Evolutionary conservation across 1,139 yeast species (phyloP).

Genomic region (Casaregolazyma lundiana): DNA sequence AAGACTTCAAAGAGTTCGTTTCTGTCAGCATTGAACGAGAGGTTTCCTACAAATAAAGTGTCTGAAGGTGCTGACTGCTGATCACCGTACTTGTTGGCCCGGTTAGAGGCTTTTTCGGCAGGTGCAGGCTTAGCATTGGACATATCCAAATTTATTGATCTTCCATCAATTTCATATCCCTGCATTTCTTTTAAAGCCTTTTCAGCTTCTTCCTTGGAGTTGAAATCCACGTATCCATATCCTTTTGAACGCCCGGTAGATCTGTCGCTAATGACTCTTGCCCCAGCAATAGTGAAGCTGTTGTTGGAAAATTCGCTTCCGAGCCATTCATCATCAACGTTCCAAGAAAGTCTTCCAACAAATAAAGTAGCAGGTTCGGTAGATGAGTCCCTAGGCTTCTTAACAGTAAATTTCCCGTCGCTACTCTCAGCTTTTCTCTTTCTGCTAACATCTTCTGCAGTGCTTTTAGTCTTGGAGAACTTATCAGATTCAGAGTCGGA

Average conservation of each 20-base stretch:
- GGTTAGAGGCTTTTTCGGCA: slow-evolving; percentile 48
- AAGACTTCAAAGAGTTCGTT: slow-evolving; percentile 70
- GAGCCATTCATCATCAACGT: slow-evolving; percentile 92
- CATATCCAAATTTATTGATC: slow-evolving; percentile 91
- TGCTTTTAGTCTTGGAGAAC: slow-evolving; percentile 16
- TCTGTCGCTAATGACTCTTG: slow-evolving; percentile 93
- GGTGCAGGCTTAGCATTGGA: slow-evolving; percentile 76
- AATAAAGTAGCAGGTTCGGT: slow-evolving; percentile 80
- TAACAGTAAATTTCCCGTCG: slow-evolving; percentile 31
- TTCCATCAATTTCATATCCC: slow-evolving; percentile 94
- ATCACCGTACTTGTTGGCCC: slow-evolving; percentile 89
- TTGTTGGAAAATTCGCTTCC: slow-evolving; percentile 70
- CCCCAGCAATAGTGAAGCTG: slow-evolving; percentile 74
- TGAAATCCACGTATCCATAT: slow-evolving; percentile 96
- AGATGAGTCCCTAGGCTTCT: slow-evolving; percentile 43
- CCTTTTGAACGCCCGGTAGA: slow-evolving; percentile 93
- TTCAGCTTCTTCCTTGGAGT: slow-evolving; percentile 69
- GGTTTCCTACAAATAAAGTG: slow-evolving; percentile 92
- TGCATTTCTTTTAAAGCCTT: slow-evolving; percentile 83
- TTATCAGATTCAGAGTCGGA: slow-evolving; percentile 13
- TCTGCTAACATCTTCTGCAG: slow-evolving; percentile 27
- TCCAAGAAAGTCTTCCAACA: slow-evolving; percentile 97
- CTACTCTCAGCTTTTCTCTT: slow-evolving; percentile 36
- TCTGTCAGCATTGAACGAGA: slow-evolving; percentile 83
- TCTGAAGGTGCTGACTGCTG: slow-evolving; percentile 88